Conservation (phyloP, 768 basidiomycete species). For the Lentinula raphanica region DNA sequence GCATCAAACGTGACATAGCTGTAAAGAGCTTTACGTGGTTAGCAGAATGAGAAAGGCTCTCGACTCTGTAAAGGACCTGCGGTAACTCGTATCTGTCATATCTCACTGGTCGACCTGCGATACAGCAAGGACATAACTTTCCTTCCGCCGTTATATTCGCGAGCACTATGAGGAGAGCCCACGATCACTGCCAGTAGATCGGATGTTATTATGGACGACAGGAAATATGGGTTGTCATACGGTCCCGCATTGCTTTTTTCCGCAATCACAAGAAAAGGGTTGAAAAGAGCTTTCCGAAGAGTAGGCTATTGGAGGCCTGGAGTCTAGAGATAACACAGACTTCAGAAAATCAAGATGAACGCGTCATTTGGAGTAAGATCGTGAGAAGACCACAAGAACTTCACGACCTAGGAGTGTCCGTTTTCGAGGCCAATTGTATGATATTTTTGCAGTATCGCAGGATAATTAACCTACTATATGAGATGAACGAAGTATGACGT, state of each 20-base stretch:
- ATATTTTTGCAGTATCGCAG: too few species aligned
- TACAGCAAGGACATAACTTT: neutral
- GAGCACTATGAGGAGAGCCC: neutral
- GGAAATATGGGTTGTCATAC: neutral
- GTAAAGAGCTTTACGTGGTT: neutral
- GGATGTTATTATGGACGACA: neutral
- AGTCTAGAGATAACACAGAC: neutral
- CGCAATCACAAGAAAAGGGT: neutral
- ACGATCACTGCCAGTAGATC: neutral
- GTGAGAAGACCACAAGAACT: neutral
- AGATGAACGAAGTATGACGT: neutral
- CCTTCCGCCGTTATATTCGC: neutral
- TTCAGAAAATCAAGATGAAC: neutral
- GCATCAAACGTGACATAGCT: neutral
- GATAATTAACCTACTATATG: too few species aligned
- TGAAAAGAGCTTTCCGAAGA: neutral
- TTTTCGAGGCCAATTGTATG: too few species aligned
- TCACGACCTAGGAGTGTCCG: neutral
- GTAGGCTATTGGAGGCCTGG: neutral
- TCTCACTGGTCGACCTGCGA: neutral
- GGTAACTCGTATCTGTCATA: neutral
- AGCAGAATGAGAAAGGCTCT: neutral
- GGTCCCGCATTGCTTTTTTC: neutral
- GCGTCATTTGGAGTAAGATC: neutral
- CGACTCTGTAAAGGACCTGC: neutral